Base-by-base conservation (phyloP, 768 basidiomycete species). In the Tulasnella sp. region DNA sequence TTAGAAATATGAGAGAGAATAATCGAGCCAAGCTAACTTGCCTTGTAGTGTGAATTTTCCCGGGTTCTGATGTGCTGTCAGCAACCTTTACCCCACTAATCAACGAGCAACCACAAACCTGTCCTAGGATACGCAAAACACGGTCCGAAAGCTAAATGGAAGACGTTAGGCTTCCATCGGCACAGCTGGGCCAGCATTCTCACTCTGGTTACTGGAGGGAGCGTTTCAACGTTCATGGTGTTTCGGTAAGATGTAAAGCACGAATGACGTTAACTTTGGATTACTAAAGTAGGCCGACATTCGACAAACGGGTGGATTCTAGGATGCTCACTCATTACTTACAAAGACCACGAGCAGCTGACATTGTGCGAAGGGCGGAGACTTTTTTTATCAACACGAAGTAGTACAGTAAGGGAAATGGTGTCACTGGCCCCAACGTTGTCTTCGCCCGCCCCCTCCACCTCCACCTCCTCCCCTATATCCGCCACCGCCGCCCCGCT, bases 21-120 rank as follows among this genome's bases (percentile, higher is more conserved):
- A n/a, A 38, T 38, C 34, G 68, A 25, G 15, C 3, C 38, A 45
- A 29, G 29, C 17, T 36, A 19, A 71, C 72, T 40, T 9, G 91
- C 93, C 94, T 85, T 96, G 93, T 0, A 97, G 85, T 0, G 94
- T 95, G 81, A 93, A 95, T 79, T 92, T 90, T 3, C 94, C 91
- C 9, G 94, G 93, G 80, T 97, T 96, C 92, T 95, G 76, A 79
- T 17, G 31, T 31, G 67, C 71, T 67, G 49, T 34, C 29, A 72
- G 75, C 36, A n/a, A 49, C n/a, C 49, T 22, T n/a, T 49, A 22
- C 49, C 22, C 49, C 5, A 11, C 11, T n/a, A n/a, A 68, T 14
- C 15, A 58, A 64, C 14, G 42, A 8, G 42, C 69, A 22, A 70
- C 69, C 31, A 45, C 84, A 67, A 81, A 92, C 93, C 89, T 93